These are phyloP conservation scores for Scheffersomyces segobiensis DNA, from an alignment of 1,139 yeast genomes.

Conservation along the genomic window DNA sequence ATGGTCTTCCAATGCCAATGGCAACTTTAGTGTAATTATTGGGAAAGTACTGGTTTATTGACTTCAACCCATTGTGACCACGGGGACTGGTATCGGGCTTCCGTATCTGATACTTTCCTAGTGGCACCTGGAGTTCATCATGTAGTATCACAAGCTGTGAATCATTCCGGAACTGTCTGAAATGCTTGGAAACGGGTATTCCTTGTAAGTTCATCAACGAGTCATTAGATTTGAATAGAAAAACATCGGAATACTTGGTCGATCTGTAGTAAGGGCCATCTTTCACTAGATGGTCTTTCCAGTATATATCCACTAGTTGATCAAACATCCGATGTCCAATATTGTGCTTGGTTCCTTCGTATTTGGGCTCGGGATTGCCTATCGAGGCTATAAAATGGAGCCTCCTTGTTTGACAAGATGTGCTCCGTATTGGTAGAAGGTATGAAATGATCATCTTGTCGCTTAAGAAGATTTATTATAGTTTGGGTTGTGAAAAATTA, in stretches of 20 bases:
- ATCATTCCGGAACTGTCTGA: conserved; percentile 33
- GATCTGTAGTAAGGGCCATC: conserved; percentile 20
- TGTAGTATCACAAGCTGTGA: conserved; percentile 60
- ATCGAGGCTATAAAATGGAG: conserved; percentile 55
- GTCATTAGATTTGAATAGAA: conserved; percentile 51
- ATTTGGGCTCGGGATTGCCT: conserved; percentile 76
- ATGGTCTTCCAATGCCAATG: conserved; percentile 74
- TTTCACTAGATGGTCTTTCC: conserved; percentile 19
- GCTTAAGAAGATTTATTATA: neutral
- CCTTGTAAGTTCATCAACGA: conserved; percentile 74
- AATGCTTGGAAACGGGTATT: conserved; percentile 44
- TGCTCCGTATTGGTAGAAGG: conserved; percentile 5
- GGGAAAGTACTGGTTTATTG: conserved; percentile 46
- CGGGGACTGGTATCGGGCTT: conserved; percentile 57
- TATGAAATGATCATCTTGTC: conserved; percentile 4
- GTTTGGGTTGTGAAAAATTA: neutral
- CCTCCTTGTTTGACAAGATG: conserved; percentile 9
- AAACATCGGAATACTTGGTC: conserved; percentile 20
- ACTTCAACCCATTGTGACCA: conserved; percentile 80
- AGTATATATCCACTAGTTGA: conserved; percentile 24
- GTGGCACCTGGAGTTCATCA: conserved; percentile 67
- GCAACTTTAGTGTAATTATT: conserved; percentile 56
- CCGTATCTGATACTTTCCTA: conserved; percentile 65
- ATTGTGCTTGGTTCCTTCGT: conserved; percentile 68
- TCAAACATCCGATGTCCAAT: conserved; percentile 65